phyloP scores from a whole-genome alignment of 352 stramenopile species.

The Globisporangium parvum region DNA sequence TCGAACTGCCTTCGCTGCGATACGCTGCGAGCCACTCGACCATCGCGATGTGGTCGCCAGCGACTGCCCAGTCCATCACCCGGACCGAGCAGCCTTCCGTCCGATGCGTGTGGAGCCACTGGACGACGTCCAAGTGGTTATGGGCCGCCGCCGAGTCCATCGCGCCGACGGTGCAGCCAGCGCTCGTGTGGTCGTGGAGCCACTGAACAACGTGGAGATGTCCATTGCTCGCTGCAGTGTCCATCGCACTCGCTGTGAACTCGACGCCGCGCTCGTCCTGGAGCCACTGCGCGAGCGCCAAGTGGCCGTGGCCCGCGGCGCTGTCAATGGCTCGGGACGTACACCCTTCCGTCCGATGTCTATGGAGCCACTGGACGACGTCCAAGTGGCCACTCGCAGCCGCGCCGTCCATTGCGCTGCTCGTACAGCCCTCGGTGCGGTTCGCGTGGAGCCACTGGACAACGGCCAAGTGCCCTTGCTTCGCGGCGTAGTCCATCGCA shows the following conservation, averaged over 20 bases:
- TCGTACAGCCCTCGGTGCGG: constrained; percentile 8
- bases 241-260: constrained; percentile 4
- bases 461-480: constrained; percentile 2
- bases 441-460: constrained; percentile 17
- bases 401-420: constrained; percentile 5
- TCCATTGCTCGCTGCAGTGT: constrained; percentile 1
- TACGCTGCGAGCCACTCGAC: constrained; percentile 5
- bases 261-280: constrained; percentile 1
- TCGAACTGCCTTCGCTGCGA: constrained; percentile 7
- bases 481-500: constrained; percentile 6
- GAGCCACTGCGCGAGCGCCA: constrained; percentile 5
- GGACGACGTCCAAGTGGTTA: constrained; percentile 1
- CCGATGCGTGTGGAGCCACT: constrained; percentile 11
- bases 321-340: constrained; percentile 4
- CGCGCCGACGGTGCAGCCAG: constrained; percentile 1
- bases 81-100: constrained; percentile 12
- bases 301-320: neutral
- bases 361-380: constrained; percentile 8
- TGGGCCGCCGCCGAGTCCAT: constrained; percentile 8
- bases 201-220: constrained; percentile 3
- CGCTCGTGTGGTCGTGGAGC: constrained; percentile 4
- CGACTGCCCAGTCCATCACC: constrained; percentile 16
- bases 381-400: constrained; percentile 1
- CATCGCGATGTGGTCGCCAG: constrained; percentile 4
- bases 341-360: constrained; percentile 3